Base-by-base conservation (phyloP, 225 moss, liverwort and hornwort genomes). In the Pseudoscleropodium purum region DNA sequence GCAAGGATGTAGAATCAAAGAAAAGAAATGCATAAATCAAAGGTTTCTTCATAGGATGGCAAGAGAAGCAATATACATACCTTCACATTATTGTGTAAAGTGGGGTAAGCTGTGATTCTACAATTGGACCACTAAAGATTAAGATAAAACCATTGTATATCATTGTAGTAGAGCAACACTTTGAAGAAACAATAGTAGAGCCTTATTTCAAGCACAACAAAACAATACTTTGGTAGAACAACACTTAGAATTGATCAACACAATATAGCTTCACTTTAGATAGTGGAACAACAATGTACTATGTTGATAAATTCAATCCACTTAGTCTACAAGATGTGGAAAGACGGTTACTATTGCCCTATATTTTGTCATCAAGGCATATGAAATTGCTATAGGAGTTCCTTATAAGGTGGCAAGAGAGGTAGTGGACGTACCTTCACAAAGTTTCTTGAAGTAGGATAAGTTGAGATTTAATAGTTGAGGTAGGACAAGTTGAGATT, bases 201-300 rank as follows among this genome's bases (percentile, higher is more conserved):
- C 2, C 16, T 65, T 33, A 65, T 33, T 33, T 34, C 18, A 65
- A 65, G 8, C 8, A 15, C 5, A 64, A 8, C 7, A 2, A 8
- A 16, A 16, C 33, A 33, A 33, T 3, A 9, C 16, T 64, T 64
- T 8, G 16, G 16, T 30, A 7, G 5, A 66, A 5, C 18, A 66
- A 66, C 2, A 66, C 10, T 18, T 67, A 67, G 10, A 8, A 34
- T 10, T 67, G 11, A 67, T 10, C 3, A 67, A 36, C 5, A 16
- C 66, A 66, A 18, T 3, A 2, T 9, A 65, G 5, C 34, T 67
- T 67, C 6, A 67, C 10, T 67, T 19, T 2, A 68, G 1, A 11
- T 6, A 11, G 3, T 2, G 0, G 3, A 21, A 68, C 69, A n/a
- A n/a, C 3, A 2, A 4, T 2, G 0, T 21, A 12, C 21, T 11